A percentile compares a stretch with the other conserved stretches of the same genome.
Conservation (phyloP, 1,139 yeast species). For the Yamadazyma atlantica region DNA sequence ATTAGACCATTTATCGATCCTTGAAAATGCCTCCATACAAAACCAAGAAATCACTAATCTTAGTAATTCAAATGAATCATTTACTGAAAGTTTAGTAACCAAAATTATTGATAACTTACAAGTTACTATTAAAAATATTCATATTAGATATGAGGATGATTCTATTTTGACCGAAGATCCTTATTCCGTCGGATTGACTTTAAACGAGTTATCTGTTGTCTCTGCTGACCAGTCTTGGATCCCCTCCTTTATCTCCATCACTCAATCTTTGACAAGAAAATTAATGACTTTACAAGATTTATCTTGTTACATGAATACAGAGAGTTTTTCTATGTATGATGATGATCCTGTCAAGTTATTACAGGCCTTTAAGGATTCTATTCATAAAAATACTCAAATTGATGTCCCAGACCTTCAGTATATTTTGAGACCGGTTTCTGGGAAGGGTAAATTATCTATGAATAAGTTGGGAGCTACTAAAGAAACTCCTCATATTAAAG, state of each 20-base stretch:
- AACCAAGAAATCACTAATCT: constrained; percentile 43
- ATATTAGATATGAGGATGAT: constrained; percentile 85
- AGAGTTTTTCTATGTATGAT: constrained; percentile 47
- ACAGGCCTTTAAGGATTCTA: constrained; percentile 34
- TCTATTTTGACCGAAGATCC: constrained; percentile 67
- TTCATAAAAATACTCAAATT: constrained; percentile 20
- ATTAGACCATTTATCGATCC: constrained; percentile 66
- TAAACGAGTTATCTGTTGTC: constrained; percentile 86
- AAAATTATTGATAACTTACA: constrained; percentile 93
- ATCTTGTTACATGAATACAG: constrained; percentile 85
- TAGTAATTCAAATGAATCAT: constrained; percentile 61
- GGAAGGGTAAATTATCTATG: constrained; percentile 77
- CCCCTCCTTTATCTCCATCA: constrained; percentile 78
- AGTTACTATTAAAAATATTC: constrained; percentile 89
- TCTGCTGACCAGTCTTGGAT: constrained; percentile 86
- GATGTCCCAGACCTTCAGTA: constrained; percentile 49
- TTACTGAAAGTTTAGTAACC: constrained; percentile 83
- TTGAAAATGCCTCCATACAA: constrained; percentile 46
- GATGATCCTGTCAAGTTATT: constrained; percentile 47
- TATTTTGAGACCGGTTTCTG: constrained; percentile 84
- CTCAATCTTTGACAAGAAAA: constrained; percentile 70
- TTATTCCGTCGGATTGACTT: constrained; percentile 78
- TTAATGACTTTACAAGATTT: constrained; percentile 72
- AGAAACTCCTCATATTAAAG: constrained; percentile 66
- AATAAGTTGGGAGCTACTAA: constrained; percentile 78